Base-by-base conservation (phyloP, 2,329 filamentous ascomycete species). In the Trichoderma oligosporum region DNA sequence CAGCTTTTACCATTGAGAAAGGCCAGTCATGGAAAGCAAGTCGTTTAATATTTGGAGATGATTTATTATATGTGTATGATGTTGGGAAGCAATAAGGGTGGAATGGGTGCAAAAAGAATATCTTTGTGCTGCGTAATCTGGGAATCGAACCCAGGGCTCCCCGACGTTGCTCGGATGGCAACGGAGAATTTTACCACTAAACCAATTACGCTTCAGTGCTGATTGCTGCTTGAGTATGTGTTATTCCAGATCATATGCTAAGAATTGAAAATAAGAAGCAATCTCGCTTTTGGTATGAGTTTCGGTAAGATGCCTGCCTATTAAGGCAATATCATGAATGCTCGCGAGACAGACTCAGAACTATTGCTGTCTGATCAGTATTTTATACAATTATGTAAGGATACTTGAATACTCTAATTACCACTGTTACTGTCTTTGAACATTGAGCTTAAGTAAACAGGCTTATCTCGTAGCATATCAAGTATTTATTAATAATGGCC, bases 141-240 rank as follows among this genome's bases (percentile, higher is more conserved):
- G 59, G 59, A 61, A 61, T 61, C 59, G 59, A 61, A 61, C 59
- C 59, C 59, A 61, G 59, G 59, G 59, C 56, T 58, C 56, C 56
- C 56, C 56, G 56, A 58, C 56, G 56, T 41, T 58, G 56, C 47
- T 29, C 55, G 46, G 57, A 59, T 61, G 59, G 59, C 59, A 61
- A 61, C 59, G 59, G 59, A 61, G 59, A 61, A 61, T 61, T 61
- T 61, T 61, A 61, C 59, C 59, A 61, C 59, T 61, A 61, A 61
- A 61, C 59, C 59, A 61, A 61, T 60, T 57, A 61, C 60, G 60
- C 60, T 60, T 39, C 4, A 44, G 48, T 56, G 18, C 5, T 25
- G n/a, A n/a, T n/a, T n/a, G n/a, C n/a, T n/a, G n/a, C n/a, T n/a
- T n/a, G 14, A 2, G 0, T 6, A 0, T 0, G 7, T n/a, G 4